Evolutionary conservation across 1,284 basidiomycete species (phyloP), one percentile per base, ranked within the genome.

Genomic region (Austroboletus novae-zelandiae): DNA sequence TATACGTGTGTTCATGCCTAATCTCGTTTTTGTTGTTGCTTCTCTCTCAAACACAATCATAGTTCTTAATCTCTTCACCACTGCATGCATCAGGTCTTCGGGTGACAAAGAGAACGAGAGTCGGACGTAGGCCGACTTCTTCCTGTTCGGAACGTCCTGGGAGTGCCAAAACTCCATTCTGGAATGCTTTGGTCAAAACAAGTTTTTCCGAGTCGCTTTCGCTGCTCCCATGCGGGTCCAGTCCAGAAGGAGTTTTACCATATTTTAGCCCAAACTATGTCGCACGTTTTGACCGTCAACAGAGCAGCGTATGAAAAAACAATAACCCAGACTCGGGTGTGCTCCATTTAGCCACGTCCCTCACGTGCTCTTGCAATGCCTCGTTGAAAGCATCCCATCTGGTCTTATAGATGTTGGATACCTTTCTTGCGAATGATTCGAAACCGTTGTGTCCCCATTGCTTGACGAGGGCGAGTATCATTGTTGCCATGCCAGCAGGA

Each of bases 371-470:
- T 51, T 77, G 72, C 65, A 93, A 86, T 15, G 84, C 83, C 1
- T 68, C 64, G 64, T 93, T 89, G 64, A 96, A 94, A 18, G 83
- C 73, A 63, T 91, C 84, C 18, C 91, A 74, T 64, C 91, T 89
- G 52, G 72, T 65, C 43, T 79, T 77, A 72, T 96, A 97, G 67
- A 93, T 89, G 2, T 74, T 70, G 1, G 91, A 83, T 7, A 94
- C 84, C 9, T 65, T 70, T 47, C 77, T 72, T 10, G 82, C 83
- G n/a, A n/a, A n/a, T n/a, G n/a, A n/a, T n/a, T n/a, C n/a, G n/a
- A 69, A 97, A 9, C 86, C 87, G 3, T 86, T 78, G 61, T 84
- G 81, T 14, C 84, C 85, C 85, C 93, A 94, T 44, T 81, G 71
- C 44, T 81, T 68, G 11, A 95, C 76, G 31, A 97, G 72, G 20